Percentiles rank a stretch among this genome's conserved stretches.
Conservation (phyloP, 2,329 filamentous ascomycete species). For the Coniella lustricola region DNA sequence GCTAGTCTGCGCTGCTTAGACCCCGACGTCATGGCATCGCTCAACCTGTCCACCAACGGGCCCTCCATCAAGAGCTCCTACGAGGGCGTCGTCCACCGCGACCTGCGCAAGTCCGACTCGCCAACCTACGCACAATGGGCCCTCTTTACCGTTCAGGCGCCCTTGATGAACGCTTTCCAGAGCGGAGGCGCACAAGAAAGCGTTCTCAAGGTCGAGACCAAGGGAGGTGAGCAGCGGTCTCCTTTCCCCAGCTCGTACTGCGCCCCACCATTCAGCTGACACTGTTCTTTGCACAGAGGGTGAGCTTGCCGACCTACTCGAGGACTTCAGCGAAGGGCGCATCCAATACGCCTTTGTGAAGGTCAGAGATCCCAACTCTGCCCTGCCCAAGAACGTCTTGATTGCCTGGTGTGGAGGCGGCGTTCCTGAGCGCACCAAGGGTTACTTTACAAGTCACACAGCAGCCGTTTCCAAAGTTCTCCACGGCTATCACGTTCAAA, state of each 20-base stretch:
- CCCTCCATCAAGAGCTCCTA: conserved; percentile 81
- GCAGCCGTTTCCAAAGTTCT: conserved; percentile 85
- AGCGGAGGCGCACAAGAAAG: conserved; percentile 83
- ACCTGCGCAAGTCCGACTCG: conserved; percentile 51
- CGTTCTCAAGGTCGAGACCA: conserved; percentile 86
- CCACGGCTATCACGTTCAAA: conserved; percentile 95
- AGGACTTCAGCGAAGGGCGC: conserved; percentile 94
- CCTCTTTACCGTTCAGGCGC: conserved; percentile 86
- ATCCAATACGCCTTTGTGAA: conserved; percentile 97
- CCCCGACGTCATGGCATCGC: conserved; percentile 58
- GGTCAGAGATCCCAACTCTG: conserved; percentile 89
- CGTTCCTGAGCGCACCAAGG: conserved; percentile 96
- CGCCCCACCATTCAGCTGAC: conserved; percentile 15
- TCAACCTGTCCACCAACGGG: conserved; percentile 73
- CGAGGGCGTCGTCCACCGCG: conserved; percentile 49
- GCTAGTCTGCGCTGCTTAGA: conserved; percentile 10
- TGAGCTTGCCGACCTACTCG: conserved; percentile 80
- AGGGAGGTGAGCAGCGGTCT: conserved; percentile 56
- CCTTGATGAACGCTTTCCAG: conserved; percentile 88
- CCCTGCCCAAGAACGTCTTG: conserved; percentile 82
- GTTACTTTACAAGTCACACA: conserved; percentile 94
- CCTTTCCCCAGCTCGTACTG: neutral
- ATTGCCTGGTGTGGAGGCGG: conserved; percentile 97
- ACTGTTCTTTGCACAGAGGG: conserved; percentile 54
- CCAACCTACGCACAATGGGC: conserved; percentile 89